Evolutionary conservation across 2,329 filamentous ascomycete species (phyloP), one percentile per base, ranked within the genome.

Genomic region (Botrytis deweyae): DNA sequence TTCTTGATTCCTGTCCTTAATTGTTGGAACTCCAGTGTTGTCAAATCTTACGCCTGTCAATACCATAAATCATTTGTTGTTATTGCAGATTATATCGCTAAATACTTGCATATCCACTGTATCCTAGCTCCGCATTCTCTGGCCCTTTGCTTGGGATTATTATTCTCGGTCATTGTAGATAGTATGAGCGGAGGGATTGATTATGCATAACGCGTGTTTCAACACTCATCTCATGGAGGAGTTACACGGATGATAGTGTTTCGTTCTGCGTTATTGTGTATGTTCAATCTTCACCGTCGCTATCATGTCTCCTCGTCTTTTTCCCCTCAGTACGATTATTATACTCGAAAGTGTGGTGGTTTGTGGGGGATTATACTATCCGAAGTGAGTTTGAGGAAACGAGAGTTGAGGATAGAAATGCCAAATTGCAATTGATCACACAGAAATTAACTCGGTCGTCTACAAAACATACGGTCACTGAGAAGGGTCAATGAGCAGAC

Each of bases 401-500:
- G 5, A 55, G 12, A n/a, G 16, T 14, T 16, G 25, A 7, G 12
- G 16, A 44, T 18, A 44, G 42, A 44, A 5, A 44, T 44, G 1
- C 42, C 6, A 1, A 6, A 44, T 44, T 44, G 42, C 14, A 18
- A 7, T 6, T 18, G 1, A 18, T 7, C 20, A 44, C 42, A 44
- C 6, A 20, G 0, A 44, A 44, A 7, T 44, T 1, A n/a, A n/a
- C 25, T 52, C 4, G 4, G 2, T n/a, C 12, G 25, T 12, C 4
- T 18, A n/a, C 12, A 7, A 7, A 55, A 8, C 4, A 55, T 8
- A 55, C 14, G 6, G 3, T n/a, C 12, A 29, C 12, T 55, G 52
- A 29, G 8, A 18, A 18, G 14, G n/a, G 3, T 5, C 2, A 29
- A 29, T 29, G 0, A 29, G n/a, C 6, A 18, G 6, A 55, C 2